phyloP scores from a whole-genome alignment of 2,329 filamentous ascomycete species.

The Coniochaeta hoffmannii region DNA sequence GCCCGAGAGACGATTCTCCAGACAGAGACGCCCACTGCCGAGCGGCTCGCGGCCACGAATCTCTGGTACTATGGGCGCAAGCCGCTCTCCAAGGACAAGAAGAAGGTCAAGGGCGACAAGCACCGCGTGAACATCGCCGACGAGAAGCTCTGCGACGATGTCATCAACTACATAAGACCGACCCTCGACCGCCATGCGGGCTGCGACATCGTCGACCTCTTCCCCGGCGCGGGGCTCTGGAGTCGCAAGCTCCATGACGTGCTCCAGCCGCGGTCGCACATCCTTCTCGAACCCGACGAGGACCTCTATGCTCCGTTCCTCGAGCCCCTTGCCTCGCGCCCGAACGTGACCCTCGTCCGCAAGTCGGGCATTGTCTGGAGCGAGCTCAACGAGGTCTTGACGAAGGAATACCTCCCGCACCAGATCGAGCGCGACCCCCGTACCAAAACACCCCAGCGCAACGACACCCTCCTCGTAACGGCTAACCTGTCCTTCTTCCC shows the following conservation, averaged over 20 bases:
- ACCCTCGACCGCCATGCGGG: slow-evolving; percentile 63
- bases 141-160: slow-evolving; percentile 54
- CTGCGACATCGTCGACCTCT: slow-evolving; percentile 81
- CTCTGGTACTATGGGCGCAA: slow-evolving; percentile 13
- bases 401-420: slow-evolving; percentile 41
- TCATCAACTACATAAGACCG: slow-evolving; percentile 60
- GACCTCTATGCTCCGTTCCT: slow-evolving; percentile 55
- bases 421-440: slow-evolving; percentile 37
- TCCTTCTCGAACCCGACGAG: slow-evolving; percentile 69
- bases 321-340: slow-evolving; percentile 41
- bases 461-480: slow-evolving; percentile 67
- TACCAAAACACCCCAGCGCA: slow-evolving; percentile 41
- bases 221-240: slow-evolving; percentile 74
- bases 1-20: neutral
- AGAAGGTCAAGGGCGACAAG: slow-evolving; percentile 21
- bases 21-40: slow-evolving; percentile 10
- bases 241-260: slow-evolving; percentile 68
- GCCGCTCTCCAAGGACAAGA: slow-evolving; percentile 2
- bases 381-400: slow-evolving; percentile 49
- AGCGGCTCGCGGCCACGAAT: slow-evolving; percentile 10
- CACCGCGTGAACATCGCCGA: slow-evolving; percentile 45
- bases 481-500: slow-evolving; percentile 56
- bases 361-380: slow-evolving; percentile 53
- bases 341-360: slow-evolving; percentile 42
- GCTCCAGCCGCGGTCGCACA: slow-evolving; percentile 71